phyloP scores from a whole-genome alignment of 169 alveolate species.

The Eimeria nieschulzi region DNA sequence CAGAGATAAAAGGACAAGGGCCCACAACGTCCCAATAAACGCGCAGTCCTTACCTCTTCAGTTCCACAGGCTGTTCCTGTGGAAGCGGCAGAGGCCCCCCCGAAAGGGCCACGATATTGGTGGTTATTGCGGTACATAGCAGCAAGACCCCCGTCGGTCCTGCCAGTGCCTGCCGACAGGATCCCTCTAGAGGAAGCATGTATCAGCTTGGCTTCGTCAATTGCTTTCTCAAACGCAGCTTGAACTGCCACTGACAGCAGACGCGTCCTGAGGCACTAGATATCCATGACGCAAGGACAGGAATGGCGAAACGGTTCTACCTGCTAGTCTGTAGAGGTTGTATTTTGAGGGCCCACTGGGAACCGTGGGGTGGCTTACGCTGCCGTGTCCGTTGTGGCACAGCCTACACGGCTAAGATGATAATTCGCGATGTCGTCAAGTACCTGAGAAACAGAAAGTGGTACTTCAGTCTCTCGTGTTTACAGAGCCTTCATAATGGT shows the following conservation, averaged over 20 bases:
- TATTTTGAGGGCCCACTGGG: no score
- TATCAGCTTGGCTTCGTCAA: conserved; percentile 43
- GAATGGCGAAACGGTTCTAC: background rate
- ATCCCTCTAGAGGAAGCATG: conserved; percentile 51
- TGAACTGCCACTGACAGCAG: conserved; percentile 63
- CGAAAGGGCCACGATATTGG: background rate
- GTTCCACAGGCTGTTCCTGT: background rate
- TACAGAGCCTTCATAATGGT: no score
- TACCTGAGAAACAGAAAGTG: conserved; percentile 6
- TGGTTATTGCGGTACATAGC: background rate
- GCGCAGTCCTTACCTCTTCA: conserved; percentile 8
- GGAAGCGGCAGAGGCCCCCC: background rate
- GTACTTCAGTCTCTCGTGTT: no score
- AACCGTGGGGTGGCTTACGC: conserved; percentile 9
- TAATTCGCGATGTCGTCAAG: conserved; percentile 32
- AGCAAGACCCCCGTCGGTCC: conserved; percentile 27
- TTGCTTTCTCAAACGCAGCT: conserved; percentile 55
- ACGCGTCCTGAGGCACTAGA: conserved; percentile 23
- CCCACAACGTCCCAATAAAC: no score
- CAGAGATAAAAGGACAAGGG: no score
- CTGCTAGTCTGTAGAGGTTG: background rate
- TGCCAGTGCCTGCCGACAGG: conserved; percentile 8
- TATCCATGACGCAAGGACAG: background rate
- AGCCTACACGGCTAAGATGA: conserved; percentile 54
- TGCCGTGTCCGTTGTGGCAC: conserved; percentile 53